A percentile compares a stretch with the other conserved stretches of the same genome.
Conservation (phyloP, 2,329 filamentous ascomycete species). For the Calcarisporium arbuscula region DNA sequence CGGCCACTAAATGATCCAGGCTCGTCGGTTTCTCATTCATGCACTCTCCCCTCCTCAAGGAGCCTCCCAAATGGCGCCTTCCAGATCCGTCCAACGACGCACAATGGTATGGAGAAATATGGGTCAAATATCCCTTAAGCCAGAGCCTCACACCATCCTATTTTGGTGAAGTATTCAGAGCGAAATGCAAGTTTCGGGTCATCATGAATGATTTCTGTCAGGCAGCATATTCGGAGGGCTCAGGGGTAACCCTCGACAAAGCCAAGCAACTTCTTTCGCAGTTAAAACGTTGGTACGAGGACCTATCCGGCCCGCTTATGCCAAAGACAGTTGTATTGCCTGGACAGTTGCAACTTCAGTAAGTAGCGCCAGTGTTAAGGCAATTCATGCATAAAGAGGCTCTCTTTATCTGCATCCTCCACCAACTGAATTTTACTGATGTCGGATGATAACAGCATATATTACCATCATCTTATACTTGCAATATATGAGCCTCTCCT, state of each 20-base stretch:
- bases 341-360: constrained; percentile 30
- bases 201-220: constrained; percentile 27
- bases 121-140: constrained; percentile 26
- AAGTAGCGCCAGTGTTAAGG: constrained; percentile 10
- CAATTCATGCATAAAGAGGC: background rate
- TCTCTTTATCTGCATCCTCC: no score
- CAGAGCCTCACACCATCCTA: constrained; percentile 13
- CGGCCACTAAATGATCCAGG: constrained; percentile 6
- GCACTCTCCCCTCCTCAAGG: constrained; percentile 19
- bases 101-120: constrained; percentile 29
- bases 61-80: constrained; percentile 22
- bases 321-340: constrained; percentile 24
- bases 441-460: constrained; percentile 11
- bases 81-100: constrained; percentile 18
- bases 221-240: constrained; percentile 10
- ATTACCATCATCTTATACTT: constrained; percentile 18
- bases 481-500: constrained; percentile 12
- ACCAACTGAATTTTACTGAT: background rate
- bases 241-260: constrained; percentile 10
- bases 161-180: constrained; percentile 22
- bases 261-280: constrained; percentile 14
- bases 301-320: constrained; percentile 18
- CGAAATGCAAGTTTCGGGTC: constrained; percentile 20
- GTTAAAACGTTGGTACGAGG: constrained; percentile 21
- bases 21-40: constrained; percentile 19